Evolutionary conservation across 768 basidiomycete genomes (phyloP).

Genomic region (Tulasnella sp.): DNA sequence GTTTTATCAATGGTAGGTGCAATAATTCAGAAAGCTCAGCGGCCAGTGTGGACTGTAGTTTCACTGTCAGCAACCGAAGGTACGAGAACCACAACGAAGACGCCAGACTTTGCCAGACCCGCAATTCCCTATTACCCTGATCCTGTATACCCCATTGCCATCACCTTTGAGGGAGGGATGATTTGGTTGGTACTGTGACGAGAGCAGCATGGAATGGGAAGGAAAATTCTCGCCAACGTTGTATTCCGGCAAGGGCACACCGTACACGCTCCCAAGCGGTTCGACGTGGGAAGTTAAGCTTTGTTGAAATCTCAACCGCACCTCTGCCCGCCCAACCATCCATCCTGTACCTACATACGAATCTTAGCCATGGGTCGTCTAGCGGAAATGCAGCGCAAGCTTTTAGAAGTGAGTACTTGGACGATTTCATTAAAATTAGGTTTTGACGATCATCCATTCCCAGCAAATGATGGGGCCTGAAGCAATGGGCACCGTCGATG

Average conservation of each 20-base stretch:
- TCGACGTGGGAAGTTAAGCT: constrained; percentile 2
- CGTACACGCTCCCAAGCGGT: not conserved
- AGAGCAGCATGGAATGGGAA: not conserved
- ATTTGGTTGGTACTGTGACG: not conserved
- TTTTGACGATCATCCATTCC: constrained; percentile 17
- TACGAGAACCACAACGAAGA: not conserved
- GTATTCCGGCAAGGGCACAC: not conserved
- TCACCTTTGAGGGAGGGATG: not conserved
- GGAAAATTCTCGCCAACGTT: not conserved
- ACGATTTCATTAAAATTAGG: constrained; percentile 32
- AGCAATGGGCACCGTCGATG: constrained; percentile 93
- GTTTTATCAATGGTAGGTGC: not conserved
- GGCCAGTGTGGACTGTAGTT: not conserved
- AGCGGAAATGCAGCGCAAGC: constrained; percentile 97
- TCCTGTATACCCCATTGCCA: not conserved
- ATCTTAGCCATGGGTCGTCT: constrained; percentile 71
- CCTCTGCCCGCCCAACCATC: not conserved
- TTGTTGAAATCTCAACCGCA: not conserved
- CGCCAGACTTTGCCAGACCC: constrained; percentile 12
- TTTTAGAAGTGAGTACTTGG: constrained; percentile 52
- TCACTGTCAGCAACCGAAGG: not conserved
- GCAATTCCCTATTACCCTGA: constrained; percentile 8
- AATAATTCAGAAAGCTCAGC: not conserved
- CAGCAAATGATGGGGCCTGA: constrained; percentile 99
- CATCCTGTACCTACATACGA: not conserved